These are phyloP conservation scores for Achaetomiella virescens DNA, from an alignment of 495 filamentous ascomycete species.

Conservation along the genomic window DNA sequence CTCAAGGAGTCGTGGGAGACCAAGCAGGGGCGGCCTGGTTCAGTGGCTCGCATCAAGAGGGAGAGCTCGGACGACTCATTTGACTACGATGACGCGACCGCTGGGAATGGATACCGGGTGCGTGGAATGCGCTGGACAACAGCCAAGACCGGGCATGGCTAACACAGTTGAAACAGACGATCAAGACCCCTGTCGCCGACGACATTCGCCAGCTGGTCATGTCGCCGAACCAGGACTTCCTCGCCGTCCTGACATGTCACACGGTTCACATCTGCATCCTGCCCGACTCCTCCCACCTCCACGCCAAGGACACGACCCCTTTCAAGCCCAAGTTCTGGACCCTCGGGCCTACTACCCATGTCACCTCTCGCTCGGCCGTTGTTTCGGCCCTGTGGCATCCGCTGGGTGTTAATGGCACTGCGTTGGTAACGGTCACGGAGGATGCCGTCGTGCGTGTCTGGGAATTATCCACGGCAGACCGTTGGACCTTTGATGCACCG, in stretches of 20 bases:
- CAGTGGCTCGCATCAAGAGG: slow-evolving; percentile 23
- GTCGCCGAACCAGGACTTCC: slow-evolving; percentile 68
- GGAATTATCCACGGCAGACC: slow-evolving; percentile 73
- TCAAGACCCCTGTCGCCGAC: slow-evolving; percentile 65
- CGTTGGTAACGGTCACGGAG: slow-evolving; percentile 74
- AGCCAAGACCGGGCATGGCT: neutral
- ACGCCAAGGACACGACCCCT: slow-evolving; percentile 52
- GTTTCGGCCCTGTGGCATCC: slow-evolving; percentile 83
- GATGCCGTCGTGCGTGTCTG: slow-evolving; percentile 82
- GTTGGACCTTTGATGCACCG: slow-evolving; percentile 79
- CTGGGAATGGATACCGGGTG: slow-evolving; percentile 37
- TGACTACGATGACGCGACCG: slow-evolving; percentile 28
- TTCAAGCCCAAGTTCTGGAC: slow-evolving; percentile 77
- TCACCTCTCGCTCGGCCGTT: slow-evolving; percentile 70
- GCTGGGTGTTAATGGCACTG: slow-evolving; percentile 62
- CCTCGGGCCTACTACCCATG: slow-evolving; percentile 80
- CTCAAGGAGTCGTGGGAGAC: slow-evolving; percentile 66
- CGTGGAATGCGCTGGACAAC: slow-evolving; percentile 12
- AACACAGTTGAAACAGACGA: slow-evolving; percentile 39
- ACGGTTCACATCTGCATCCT: slow-evolving; percentile 76
- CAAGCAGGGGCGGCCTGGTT: slow-evolving; percentile 15
- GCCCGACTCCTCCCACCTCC: slow-evolving; percentile 68
- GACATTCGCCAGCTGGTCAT: slow-evolving; percentile 76
- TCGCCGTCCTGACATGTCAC: slow-evolving; percentile 77
- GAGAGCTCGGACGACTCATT: slow-evolving; percentile 29